Base-by-base conservation (phyloP, 306 rosid species). In the Inga laurina region DNA sequence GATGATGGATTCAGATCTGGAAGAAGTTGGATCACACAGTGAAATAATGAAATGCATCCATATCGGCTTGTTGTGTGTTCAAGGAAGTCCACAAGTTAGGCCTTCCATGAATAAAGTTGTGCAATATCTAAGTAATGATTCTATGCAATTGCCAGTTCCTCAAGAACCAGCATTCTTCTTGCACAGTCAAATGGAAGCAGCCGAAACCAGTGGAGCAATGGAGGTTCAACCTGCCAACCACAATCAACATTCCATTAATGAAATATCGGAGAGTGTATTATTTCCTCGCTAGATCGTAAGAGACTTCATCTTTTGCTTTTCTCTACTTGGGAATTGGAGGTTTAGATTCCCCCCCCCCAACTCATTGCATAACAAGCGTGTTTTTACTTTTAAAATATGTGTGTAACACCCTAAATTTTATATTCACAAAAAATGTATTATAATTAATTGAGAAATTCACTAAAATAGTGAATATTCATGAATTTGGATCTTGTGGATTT, bases 1-100 rank as follows among this genome's bases (percentile, higher is more conserved):
- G 19, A 71, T 86, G 39, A 32, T 86, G 86, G 91, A 90, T 79
- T 88, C 84, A 8, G 39, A 57, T 8, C 2, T 90, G 18, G 14
- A 0, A 46, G 46, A 74, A 12, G 74, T 62, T 0, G 57, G 57
- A n/a, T 10, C 35, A 61, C 61, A 52, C 10, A 61, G 35, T 22
- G 67, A 61, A 24, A 61, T 61, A 21, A n/a, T 24, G 35, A 61
- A 61, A 22, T 61, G 67, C 67, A 10, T 61, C 16, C 35, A 10
- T 24, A 61, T 61, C 3, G 67, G 67, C 11, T 24, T 61, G 14
- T 22, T 59, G 22, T 21, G 66, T 59, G 66, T 59, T 59, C 66
- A 59, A 9, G 66, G 34, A n/a, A 59, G 21, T 8, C 34, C 66
- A 59, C 30, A 59, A 59, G 2, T 21, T 8, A 59, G 32, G 66